Percentiles rank a stretch among this genome's conserved stretches.
phyloP scores from a whole-genome alignment of 2,329 filamentous ascomycete species.

The Colletotrichum gigasporum region DNA sequence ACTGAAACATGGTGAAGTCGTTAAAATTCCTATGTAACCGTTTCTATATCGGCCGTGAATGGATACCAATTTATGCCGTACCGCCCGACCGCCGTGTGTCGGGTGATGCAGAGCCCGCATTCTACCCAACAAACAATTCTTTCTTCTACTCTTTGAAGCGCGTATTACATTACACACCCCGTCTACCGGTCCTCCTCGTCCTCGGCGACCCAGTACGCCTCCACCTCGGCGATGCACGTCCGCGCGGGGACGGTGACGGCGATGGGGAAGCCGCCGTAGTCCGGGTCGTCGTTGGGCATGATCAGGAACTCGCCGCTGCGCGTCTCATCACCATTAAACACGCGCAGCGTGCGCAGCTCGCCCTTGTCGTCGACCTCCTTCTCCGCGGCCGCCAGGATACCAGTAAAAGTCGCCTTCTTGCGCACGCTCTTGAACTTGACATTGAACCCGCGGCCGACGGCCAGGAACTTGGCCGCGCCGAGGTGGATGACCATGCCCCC shows the following conservation, averaged over 20 bases:
- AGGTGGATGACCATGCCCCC: slow-evolving; percentile 50
- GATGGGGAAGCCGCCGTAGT: slow-evolving; percentile 66
- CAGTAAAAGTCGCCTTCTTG: slow-evolving; percentile 45
- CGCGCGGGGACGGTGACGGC: slow-evolving; percentile 61
- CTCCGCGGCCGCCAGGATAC: slow-evolving; percentile 47
- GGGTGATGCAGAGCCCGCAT: no score
- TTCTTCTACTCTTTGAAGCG: neutral
- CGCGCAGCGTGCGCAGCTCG: slow-evolving; percentile 41
- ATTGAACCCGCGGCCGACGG: slow-evolving; percentile 50
- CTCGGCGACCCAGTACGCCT: slow-evolving; percentile 46
- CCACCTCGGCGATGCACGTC: slow-evolving; percentile 56
- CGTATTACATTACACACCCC: no score
- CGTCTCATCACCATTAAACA: slow-evolving; percentile 52
- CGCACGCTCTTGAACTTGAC: slow-evolving; percentile 42
- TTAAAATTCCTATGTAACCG: neutral
- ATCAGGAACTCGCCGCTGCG: slow-evolving; percentile 55
- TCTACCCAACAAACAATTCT: neutral
- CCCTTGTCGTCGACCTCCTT: slow-evolving; percentile 47
- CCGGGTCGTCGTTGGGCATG: slow-evolving; percentile 65
- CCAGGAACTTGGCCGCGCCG: slow-evolving; percentile 44
- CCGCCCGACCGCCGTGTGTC: no score
- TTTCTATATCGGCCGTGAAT: slow-evolving; percentile 1
- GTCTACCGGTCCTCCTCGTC: slow-evolving; percentile 35
- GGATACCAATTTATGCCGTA: no score
- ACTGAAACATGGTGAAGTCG: no score